Base-by-base conservation (phyloP, 768 basidiomycete genomes). In the Tricholoma flavovirens region DNA sequence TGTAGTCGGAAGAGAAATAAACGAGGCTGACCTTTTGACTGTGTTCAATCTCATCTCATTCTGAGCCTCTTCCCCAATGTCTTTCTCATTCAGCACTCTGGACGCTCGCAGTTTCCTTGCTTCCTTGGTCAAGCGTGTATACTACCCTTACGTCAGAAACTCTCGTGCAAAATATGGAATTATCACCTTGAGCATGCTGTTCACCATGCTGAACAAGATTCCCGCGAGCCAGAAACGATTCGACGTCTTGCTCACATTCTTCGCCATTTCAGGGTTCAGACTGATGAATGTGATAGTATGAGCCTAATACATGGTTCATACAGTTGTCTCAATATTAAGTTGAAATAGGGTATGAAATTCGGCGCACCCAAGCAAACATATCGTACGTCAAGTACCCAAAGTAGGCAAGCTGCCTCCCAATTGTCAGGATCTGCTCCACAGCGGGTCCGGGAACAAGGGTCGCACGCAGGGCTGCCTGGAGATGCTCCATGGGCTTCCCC, bases 401-500 rank as follows among this genome's bases (percentile, higher is more conserved):
- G 76, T 98, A 98, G 2, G 82, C 81, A 15, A 98, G 67, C 70
- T 98, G 96, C 49, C 92, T 79, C 32, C 80, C 86, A 61, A 97
- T 83, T 21, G 88, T 84, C 0, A 88, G 80, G 54, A 94, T 74
- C 59, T 87, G 87, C 66, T 98, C 91, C 10, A 79, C 72, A 1
- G 84, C 62, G 55, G 84, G 80, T 5, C 77, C 77, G 4, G 82
- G 59, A 1, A 79, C 67, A 24, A 84, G 71, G 3, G 83, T 74
- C 17, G 88, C 86, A 51, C 86, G 86, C 45, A 97, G 73, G 29
- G 92, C 94, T 1, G 92, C 84, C 69, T 98, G 96, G 5, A 95
- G 76, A 72, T 97, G 93, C 67, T 99, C 97, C 59, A 95, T 63
- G 7, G 94, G 93, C 71, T 98, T 96, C 62, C 93, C 93, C 53